Evolutionary conservation across 192 early-diverging fungal species (phyloP).

Genomic region (Gonapodya prolifera): DNA sequence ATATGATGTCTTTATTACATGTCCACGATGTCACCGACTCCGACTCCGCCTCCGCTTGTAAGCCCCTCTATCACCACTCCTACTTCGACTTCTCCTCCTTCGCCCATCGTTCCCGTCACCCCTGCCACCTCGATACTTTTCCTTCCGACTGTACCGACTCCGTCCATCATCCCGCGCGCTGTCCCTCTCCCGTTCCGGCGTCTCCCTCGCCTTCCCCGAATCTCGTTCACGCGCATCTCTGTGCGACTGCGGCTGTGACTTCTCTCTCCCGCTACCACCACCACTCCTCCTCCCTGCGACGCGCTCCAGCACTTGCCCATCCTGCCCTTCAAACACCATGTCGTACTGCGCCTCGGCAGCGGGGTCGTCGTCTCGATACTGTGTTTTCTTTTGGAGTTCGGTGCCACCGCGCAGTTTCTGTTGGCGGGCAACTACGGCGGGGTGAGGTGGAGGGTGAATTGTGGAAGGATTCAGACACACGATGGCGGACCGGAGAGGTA

Average conservation of each 20-base stretch:
- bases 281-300: background rate
- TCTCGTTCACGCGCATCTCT: background rate
- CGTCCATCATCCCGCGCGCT: background rate
- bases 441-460: constrained; percentile 15
- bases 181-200: too few species aligned
- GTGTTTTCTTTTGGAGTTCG: background rate
- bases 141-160: background rate
- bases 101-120: background rate
- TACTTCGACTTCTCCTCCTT: background rate
- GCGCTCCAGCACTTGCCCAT: background rate
- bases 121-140: background rate
- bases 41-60: background rate
- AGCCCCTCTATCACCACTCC: constrained; percentile 4
- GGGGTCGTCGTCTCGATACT: background rate
- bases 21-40: constrained; percentile 12
- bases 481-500: constrained; percentile 3
- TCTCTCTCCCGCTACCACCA: constrained; percentile 5
- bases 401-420: constrained; percentile 25
- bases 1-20: too few species aligned
- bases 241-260: background rate
- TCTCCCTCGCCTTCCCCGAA: constrained; percentile 2
- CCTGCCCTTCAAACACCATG: background rate
- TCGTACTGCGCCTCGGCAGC: background rate
- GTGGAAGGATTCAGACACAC: background rate
- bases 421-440: constrained; percentile 32